Evolutionary conservation across 768 basidiomycete genomes (phyloP).

Genomic region (Boletus bicolor): DNA sequence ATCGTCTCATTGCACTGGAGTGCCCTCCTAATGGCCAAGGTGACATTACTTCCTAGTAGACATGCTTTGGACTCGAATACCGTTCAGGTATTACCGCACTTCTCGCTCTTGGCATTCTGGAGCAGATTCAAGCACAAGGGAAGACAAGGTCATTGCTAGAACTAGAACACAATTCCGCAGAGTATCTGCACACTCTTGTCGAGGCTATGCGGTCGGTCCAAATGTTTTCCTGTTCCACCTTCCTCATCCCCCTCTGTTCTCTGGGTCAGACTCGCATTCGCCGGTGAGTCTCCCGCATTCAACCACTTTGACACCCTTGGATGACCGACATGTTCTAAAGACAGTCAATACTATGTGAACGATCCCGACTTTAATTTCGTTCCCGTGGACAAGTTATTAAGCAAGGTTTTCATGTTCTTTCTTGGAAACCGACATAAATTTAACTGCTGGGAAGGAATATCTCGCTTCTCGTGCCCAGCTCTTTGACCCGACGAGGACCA

Average conservation of each 20-base stretch:
- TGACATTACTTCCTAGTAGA: constrained; percentile 4
- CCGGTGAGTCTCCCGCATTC: constrained; percentile 46
- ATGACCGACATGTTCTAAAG: constrained; percentile 35
- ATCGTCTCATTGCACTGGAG: constrained; percentile 35
- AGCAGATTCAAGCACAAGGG: constrained; percentile 75
- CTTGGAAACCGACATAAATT: not conserved
- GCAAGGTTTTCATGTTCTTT: constrained; percentile 52
- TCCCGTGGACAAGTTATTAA: constrained; percentile 79
- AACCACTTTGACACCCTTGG: not conserved
- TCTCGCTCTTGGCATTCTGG: constrained; percentile 89
- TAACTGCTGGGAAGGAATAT: constrained; percentile 61
- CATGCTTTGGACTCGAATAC: not conserved
- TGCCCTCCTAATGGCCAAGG: constrained; percentile 98
- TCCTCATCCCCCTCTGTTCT: not conserved
- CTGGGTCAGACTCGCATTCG: constrained; percentile 58
- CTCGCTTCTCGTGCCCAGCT: constrained; percentile 74
- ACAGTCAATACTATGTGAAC: constrained; percentile 86
- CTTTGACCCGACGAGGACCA: constrained; percentile 67
- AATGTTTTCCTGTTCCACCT: not conserved
- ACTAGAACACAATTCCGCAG: constrained; percentile 86
- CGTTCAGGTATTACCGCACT: constrained; percentile 79
- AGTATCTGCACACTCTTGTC: constrained; percentile 84
- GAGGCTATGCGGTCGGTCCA: constrained; percentile 71
- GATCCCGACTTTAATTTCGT: constrained; percentile 80
- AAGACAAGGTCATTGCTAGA: constrained; percentile 66